Evolutionary conservation across 2,329 filamentous ascomycete genomes (phyloP), one percentile per base, ranked within the genome.

Genomic region (Cordyceps fumosorosea): DNA sequence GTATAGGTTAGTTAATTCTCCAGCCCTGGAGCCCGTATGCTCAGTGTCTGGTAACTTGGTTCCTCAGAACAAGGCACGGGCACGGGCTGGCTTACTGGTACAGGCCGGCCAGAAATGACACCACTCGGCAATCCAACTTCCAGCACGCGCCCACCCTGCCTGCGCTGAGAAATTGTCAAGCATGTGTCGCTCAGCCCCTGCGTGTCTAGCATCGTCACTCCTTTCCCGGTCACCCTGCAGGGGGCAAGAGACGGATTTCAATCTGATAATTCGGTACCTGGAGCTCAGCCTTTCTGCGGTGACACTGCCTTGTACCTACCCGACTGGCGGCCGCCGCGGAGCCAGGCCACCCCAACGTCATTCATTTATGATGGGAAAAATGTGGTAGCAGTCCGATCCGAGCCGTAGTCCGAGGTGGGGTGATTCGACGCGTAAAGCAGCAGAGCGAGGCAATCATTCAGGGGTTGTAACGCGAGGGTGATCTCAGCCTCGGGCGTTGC

Each of bases 191-290:
- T 37, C 10, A 16, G 20, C n/a, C 32, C 51, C 32, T 54, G 51
- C 50, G 50, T 37, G 29, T 37, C 37, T 54, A 18, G 51, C 51
- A 55, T 37, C 26, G 50, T 22, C 26, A 6, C 51, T 14, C n/a
- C 26, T 29, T 29, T 24, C 5, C 10, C 0, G 5, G 48, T n/a
- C 34, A 37, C 4, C 11, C 34, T 37, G 11, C 34, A 37, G 11
- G 34, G 34, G 34, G 5, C 34, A 37, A 37, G 34, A 12, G 11
- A 37, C 34, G 11, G 34, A 22, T 16, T 29, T 20, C 40, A 45
- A 56, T 56, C 55, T 56, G 55, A 56, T 56, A 56, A 56, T 37
- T 56, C 55, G 29, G 55, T 56, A 56, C 55, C 55, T 56, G 18
- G n/a, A n/a, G 3, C 11, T 34, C 42, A 22, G n/a, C 55, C 42